These are phyloP conservation scores for Diaporthe velutina DNA, from an alignment of 2,329 filamentous ascomycete genomes.

Conservation along the genomic window DNA sequence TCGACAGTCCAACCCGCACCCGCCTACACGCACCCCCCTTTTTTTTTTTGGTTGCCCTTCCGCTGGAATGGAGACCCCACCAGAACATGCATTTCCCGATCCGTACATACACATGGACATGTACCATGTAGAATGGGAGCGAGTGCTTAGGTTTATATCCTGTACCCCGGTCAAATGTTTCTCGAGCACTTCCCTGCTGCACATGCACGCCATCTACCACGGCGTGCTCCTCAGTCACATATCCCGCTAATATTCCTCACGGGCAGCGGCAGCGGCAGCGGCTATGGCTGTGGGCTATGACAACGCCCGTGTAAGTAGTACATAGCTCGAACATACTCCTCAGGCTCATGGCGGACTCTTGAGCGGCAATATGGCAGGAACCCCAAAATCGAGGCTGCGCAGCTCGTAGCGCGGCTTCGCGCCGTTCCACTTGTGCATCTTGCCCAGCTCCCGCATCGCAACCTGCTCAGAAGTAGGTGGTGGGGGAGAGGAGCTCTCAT, in stretches of 20 bases:
- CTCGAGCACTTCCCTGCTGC: slow-evolving; percentile 11
- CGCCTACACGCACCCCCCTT: neutral
- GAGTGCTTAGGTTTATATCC: neutral
- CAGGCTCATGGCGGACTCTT: neutral
- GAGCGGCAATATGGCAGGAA: neutral
- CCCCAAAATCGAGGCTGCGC: slow-evolving; percentile 2
- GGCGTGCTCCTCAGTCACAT: neutral
- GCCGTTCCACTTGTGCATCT: slow-evolving; percentile 12
- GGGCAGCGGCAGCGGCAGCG: neutral
- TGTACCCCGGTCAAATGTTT: slow-evolving; percentile 22
- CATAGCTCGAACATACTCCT: neutral
- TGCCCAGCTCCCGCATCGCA: slow-evolving; percentile 12
- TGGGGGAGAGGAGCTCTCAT: neutral
- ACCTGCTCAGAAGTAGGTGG: neutral
- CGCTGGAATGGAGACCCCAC: slow-evolving; percentile 10
- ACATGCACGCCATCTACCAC: slow-evolving; percentile 3
- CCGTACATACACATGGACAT: neutral
- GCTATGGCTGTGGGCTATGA: neutral
- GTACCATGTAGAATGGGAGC: neutral
- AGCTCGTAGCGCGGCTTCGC: slow-evolving; percentile 23
- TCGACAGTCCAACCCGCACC: slow-evolving; percentile 2
- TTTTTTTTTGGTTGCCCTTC: neutral
- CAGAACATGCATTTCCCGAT: slow-evolving; percentile 2
- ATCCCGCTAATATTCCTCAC: neutral
- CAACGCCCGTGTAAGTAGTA: neutral